Evolutionary conservation across 202 grass and related monocot species (phyloP).

Genomic region (Brachypodium distachyon): DNA sequence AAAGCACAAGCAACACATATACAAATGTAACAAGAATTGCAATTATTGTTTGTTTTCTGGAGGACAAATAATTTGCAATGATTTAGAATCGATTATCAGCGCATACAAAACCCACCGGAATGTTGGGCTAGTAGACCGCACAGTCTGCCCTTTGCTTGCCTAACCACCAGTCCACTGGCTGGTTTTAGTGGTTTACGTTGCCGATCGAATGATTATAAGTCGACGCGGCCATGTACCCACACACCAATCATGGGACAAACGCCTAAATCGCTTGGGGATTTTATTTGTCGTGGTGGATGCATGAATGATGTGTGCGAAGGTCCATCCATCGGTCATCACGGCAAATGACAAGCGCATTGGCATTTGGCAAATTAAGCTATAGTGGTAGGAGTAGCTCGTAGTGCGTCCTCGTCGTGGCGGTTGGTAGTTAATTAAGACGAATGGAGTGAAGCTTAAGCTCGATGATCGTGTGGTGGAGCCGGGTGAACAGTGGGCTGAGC

Average conservation of each 20-base stretch:
- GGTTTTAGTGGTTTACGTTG: too few species aligned
- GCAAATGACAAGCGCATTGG: conserved; percentile 2
- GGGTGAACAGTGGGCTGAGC: not conserved
- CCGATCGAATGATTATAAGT: not conserved
- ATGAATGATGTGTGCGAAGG: not conserved
- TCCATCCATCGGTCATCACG: not conserved
- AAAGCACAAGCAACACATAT: not conserved
- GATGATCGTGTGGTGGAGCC: not conserved
- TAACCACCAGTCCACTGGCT: not conserved
- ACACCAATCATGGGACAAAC: not conserved
- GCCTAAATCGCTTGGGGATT: too few species aligned
- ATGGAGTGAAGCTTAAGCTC: conserved; percentile 31
- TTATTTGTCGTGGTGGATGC: too few species aligned
- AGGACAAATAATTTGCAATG: conserved; percentile 8
- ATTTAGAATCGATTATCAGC: conserved; percentile 1
- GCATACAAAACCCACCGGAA: not conserved
- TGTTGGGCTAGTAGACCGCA: not conserved
- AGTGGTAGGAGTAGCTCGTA: not conserved
- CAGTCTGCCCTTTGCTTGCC: not conserved
- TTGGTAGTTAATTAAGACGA: conserved; percentile 17
- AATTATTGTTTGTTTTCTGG: not conserved
- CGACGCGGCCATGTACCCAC: not conserved
- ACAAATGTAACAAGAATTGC: not conserved
- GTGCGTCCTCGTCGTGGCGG: not conserved
- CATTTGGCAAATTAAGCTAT: too few species aligned